Evolutionary conservation across 257 asterid species (phyloP).

Genomic region (Solanum lignicaule): DNA sequence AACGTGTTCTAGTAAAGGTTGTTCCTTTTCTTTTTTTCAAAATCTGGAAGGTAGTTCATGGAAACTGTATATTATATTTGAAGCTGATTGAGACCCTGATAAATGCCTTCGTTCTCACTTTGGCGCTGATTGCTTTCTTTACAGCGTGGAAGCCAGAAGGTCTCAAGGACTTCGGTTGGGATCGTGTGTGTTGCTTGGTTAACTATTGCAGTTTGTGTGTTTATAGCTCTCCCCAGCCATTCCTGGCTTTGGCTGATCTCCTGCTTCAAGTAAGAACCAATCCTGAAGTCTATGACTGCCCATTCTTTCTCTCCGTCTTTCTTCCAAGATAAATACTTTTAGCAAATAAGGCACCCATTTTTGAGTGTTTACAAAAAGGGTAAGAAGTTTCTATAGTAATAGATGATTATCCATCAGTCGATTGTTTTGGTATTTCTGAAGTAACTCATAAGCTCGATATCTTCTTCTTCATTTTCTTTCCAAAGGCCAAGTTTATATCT

Average conservation of each 20-base stretch:
- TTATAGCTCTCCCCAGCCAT: conserved; percentile 57
- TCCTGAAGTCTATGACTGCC: background rate
- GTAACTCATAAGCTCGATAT: background rate
- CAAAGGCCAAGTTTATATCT: background rate
- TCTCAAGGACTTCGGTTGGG: conserved; percentile 38
- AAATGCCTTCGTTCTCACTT: background rate
- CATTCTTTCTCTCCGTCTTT: background rate
- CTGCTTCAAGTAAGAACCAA: conserved; percentile 70
- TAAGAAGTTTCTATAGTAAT: background rate
- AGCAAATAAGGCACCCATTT: background rate
- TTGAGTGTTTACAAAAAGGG: background rate
- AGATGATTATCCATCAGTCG: background rate
- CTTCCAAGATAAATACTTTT: background rate
- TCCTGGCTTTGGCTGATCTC: conserved; percentile 92
- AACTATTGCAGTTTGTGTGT: conserved; percentile 57
- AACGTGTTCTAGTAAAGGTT: background rate
- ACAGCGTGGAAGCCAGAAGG: conserved; percentile 83
- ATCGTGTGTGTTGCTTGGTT: conserved; percentile 59
- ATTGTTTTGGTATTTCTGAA: background rate
- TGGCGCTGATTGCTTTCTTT: background rate
- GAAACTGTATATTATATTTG: background rate
- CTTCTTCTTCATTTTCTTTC: background rate
- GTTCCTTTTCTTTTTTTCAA: background rate
- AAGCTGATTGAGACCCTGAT: background rate
- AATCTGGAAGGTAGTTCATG: background rate